Conservation (phyloP, 1,139 yeast species). For the Saccharomyces hybrid region DNA sequence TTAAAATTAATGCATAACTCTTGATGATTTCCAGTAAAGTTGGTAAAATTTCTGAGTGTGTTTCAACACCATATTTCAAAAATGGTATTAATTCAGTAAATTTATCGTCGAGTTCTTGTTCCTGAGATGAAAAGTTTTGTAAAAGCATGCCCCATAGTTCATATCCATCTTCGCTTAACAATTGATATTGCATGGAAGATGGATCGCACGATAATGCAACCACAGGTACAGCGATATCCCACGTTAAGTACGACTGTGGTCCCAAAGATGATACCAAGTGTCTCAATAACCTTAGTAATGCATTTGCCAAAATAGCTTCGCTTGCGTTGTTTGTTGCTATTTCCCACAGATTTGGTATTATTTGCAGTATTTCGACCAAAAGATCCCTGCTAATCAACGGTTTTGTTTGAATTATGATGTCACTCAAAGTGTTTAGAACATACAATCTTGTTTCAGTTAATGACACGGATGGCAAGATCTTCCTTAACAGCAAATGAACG, state of each 20-base stretch:
- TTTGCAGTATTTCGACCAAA: conserved; percentile 46
- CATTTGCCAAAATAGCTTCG: conserved; percentile 62
- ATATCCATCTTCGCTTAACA: conserved; percentile 79
- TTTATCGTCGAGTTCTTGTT: conserved; percentile 21
- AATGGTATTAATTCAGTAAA: conserved; percentile 29
- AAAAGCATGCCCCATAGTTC: conserved; percentile 74
- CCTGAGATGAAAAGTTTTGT: conserved; percentile 39
- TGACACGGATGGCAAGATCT: conserved; percentile 42
- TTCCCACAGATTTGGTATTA: conserved; percentile 75
- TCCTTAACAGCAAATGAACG: conserved; percentile 40
- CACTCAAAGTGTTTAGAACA: conserved; percentile 58
- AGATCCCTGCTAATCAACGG: conserved; percentile 49
- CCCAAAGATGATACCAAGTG: conserved; percentile 61
- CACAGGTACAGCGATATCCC: conserved; percentile 61
- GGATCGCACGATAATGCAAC: conserved; percentile 59
- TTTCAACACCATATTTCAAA: conserved; percentile 40
- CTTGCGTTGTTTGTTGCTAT: conserved; percentile 42
- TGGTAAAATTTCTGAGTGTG: conserved; percentile 73
- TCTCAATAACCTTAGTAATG: conserved; percentile 62
- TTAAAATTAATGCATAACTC: conserved; percentile 59
- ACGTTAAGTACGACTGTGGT: conserved; percentile 49
- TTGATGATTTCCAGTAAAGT: conserved; percentile 59
- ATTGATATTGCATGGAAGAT: conserved; percentile 49
- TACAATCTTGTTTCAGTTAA: conserved; percentile 70
- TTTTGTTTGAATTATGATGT: conserved; percentile 56